A percentile compares a stretch with the other conserved stretches of the same genome.
Evolutionary conservation across 2,329 filamentous ascomycete genomes (phyloP).

Genomic region (Arthrobotrys entomopaga): DNA sequence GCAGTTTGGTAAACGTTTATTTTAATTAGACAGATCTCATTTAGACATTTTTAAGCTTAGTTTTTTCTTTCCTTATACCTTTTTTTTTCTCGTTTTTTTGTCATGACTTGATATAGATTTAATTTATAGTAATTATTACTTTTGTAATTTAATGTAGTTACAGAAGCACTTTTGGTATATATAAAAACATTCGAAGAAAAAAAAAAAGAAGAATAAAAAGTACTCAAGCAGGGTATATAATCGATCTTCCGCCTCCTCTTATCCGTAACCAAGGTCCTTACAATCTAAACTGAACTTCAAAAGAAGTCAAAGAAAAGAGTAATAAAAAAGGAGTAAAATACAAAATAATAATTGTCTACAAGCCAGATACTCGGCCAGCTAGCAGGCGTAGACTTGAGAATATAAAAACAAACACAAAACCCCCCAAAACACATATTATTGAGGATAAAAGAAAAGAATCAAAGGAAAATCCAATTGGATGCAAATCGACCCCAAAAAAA

Average conservation of each 20-base stretch:
- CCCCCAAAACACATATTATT: no score
- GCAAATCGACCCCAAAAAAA: not conserved
- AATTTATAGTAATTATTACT: not conserved
- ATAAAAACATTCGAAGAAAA: not conserved
- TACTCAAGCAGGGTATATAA: not conserved
- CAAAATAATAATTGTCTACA: not conserved
- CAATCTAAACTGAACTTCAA: no score
- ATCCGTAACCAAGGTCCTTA: no score
- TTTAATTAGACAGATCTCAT: not conserved
- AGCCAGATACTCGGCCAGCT: constrained; percentile 3
- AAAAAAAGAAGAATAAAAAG: not conserved
- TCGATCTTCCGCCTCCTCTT: no score
- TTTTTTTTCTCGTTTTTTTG: not conserved
- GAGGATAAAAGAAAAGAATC: no score
- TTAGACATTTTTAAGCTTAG: not conserved
- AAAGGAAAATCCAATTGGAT: no score
- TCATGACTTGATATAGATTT: constrained; percentile 3
- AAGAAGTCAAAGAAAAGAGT: not conserved
- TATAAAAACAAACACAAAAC: no score
- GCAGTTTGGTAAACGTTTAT: no score
- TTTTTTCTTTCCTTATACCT: not conserved
- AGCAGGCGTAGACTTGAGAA: not conserved
- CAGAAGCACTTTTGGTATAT: not conserved
- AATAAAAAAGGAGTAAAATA: not conserved
- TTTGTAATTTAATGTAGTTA: no score